A percentile compares a stretch with the other conserved stretches of the same genome.
phyloP scores from a whole-genome alignment of 306 rosid genomes.

The Lathyrus tuberosus region DNA sequence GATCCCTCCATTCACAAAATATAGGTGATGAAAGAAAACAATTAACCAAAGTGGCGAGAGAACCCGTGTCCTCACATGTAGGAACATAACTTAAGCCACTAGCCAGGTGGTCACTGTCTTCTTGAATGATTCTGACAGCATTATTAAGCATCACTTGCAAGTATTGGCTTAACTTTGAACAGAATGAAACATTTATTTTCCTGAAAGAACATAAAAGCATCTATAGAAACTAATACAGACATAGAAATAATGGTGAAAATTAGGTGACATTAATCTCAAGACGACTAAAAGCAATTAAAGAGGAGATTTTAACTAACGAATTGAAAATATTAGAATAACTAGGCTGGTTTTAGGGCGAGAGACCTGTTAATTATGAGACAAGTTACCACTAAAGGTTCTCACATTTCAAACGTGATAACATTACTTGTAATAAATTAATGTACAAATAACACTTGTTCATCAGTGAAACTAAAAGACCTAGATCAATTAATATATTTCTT shows the following conservation, averaged over 20 bases:
- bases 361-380: not conserved
- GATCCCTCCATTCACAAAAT: constrained; percentile 51
- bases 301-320: constrained; percentile 11
- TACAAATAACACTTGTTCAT: too few relatives aligned
- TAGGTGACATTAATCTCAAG: constrained; percentile 23
- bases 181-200: constrained; percentile 58
- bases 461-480: too few relatives aligned
- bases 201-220: constrained; percentile 49
- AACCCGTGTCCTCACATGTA: constrained; percentile 47
- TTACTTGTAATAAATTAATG: too few relatives aligned
- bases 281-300: constrained; percentile 1
- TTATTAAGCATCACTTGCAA: constrained; percentile 58
- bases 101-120: constrained; percentile 50
- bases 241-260: constrained; percentile 14
- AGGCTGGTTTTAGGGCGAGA: not conserved
- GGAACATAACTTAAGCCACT: constrained; percentile 58
- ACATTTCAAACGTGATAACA: too few relatives aligned
- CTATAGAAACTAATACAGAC: constrained; percentile 27
- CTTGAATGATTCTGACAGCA: constrained; percentile 59
- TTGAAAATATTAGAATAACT: constrained; percentile 12
- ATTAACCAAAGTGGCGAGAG: constrained; percentile 56
- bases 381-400: too few relatives aligned
- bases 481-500: too few relatives aligned
- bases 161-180: constrained; percentile 57
- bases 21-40: constrained; percentile 71